A percentile compares a stretch with the other conserved stretches of the same genome.
These are phyloP conservation scores for Borealophlyctis nickersoniae DNA, from an alignment of 192 early-diverging fungal genomes.

Conservation along the genomic window DNA sequence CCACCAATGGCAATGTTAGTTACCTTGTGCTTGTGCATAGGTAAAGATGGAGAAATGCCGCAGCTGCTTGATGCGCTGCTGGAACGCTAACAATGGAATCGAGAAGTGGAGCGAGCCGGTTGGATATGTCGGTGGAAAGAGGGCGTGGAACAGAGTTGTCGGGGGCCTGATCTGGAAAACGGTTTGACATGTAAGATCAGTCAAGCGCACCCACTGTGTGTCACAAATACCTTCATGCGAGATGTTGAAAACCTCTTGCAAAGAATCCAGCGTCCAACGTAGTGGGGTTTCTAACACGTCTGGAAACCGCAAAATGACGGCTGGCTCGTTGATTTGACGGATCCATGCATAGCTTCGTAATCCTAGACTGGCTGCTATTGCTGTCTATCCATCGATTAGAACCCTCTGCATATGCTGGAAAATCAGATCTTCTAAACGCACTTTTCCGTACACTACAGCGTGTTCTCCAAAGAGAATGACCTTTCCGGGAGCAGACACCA, in stretches of 20 bases:
- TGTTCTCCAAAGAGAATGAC: slow-evolving; percentile 98
- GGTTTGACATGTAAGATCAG: too few relatives aligned
- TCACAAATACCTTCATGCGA: too few relatives aligned
- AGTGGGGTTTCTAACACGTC: slow-evolving; percentile 17
- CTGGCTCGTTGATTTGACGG: slow-evolving; percentile 45
- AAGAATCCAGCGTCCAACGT: background rate
- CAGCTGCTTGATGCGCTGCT: slow-evolving; percentile 37
- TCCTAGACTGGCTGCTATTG: slow-evolving; percentile 76
- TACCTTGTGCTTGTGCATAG: slow-evolving; percentile 11
- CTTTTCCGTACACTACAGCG: slow-evolving; percentile 79
- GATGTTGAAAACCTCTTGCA: background rate
- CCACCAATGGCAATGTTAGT: too few relatives aligned
- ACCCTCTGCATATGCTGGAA: background rate
- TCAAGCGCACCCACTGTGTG: too few relatives aligned
- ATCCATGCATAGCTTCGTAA: slow-evolving; percentile 71
- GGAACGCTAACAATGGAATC: too few relatives aligned
- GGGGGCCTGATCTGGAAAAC: too few relatives aligned
- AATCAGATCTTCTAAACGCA: background rate
- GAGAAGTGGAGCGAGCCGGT: too few relatives aligned
- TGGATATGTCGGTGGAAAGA: too few relatives aligned
- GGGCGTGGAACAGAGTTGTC: too few relatives aligned
- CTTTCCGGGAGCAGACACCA: slow-evolving; percentile 91
- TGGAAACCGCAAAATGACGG: slow-evolving; percentile 55
- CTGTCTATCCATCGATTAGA: slow-evolving; percentile 63
- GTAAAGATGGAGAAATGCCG: slow-evolving; percentile 70